phyloP scores from a whole-genome alignment of 371 early-diverging fungal species.

The Entomophthora muscae region DNA sequence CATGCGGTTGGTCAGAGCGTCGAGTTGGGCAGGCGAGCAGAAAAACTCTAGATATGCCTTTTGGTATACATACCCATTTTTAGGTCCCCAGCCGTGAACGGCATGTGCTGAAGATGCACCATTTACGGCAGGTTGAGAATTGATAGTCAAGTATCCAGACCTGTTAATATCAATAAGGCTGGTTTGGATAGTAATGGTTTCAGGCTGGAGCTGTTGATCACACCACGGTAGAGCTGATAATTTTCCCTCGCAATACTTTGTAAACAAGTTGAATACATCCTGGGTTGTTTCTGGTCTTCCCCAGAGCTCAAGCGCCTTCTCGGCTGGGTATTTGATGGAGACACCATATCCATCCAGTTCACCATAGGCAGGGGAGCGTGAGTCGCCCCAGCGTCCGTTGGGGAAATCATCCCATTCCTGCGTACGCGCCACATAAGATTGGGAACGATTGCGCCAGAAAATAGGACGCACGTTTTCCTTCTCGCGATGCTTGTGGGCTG shows the following conservation, averaged over 20 bases:
- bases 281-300: slow-evolving; percentile 37
- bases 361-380: slow-evolving; percentile 86
- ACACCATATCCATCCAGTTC: slow-evolving; percentile 84
- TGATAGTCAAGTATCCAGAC: slow-evolving; percentile 82
- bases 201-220: slow-evolving; percentile 62
- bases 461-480: slow-evolving; percentile 93
- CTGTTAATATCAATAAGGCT: slow-evolving; percentile 52
- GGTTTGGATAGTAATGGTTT: slow-evolving; percentile 57
- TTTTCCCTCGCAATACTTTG: slow-evolving; percentile 58
- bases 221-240: slow-evolving; percentile 82
- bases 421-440: slow-evolving; percentile 82
- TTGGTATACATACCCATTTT: slow-evolving; percentile 91
- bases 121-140: slow-evolving; percentile 91
- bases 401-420: slow-evolving; percentile 96
- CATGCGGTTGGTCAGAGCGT: slow-evolving; percentile 45
- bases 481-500: slow-evolving; percentile 46
- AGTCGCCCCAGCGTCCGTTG: slow-evolving; percentile 96
- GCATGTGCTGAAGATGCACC: slow-evolving; percentile 65
- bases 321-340: slow-evolving; percentile 44
- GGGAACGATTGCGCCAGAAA: slow-evolving; percentile 90
- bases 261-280: slow-evolving; percentile 61
- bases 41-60: slow-evolving; percentile 96
- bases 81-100: slow-evolving; percentile 90
- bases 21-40: slow-evolving; percentile 49
- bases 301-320: slow-evolving; percentile 57